phyloP scores from a whole-genome alignment of 2,329 filamentous ascomycete genomes.

The Clarireedia paspali region DNA sequence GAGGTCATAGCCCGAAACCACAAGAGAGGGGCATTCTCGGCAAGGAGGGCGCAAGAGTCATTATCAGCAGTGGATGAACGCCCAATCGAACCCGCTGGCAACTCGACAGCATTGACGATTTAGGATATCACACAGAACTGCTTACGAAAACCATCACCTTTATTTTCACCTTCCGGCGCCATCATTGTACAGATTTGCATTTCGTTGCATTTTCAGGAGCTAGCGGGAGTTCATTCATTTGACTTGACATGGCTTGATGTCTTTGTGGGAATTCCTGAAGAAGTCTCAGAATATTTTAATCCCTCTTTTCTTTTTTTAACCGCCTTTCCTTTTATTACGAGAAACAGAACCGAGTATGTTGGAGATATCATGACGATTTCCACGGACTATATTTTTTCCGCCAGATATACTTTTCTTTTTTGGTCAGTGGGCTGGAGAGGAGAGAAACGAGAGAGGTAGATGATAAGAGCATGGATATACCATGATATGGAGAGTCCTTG shows the following conservation, averaged over 20 bases:
- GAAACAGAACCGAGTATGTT: not conserved
- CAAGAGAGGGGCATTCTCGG: constrained; percentile 89
- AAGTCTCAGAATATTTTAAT: not conserved
- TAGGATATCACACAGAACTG: not conserved
- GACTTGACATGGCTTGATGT: not conserved
- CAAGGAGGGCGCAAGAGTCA: constrained; percentile 84
- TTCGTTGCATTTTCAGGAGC: not conserved
- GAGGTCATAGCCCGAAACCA: constrained; percentile 87
- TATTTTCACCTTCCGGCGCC: not conserved
- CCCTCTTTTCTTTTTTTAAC: not conserved
- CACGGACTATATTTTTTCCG: not conserved
- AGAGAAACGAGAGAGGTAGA: not conserved
- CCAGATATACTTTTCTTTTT: not conserved
- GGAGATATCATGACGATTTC: not conserved
- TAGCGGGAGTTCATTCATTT: not conserved
- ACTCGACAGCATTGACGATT: not conserved
- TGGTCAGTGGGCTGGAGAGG: not conserved
- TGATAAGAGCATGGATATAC: not conserved
- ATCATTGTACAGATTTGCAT: not conserved
- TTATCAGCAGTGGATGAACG: constrained; percentile 46
- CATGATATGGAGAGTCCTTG: no score
- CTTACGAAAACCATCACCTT: not conserved
- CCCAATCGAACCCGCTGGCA: not conserved
- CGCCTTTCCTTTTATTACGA: not conserved
- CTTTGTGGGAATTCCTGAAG: not conserved